Base-by-base conservation (phyloP, 768 basidiomycete species). In the Tylopilus sp. region DNA sequence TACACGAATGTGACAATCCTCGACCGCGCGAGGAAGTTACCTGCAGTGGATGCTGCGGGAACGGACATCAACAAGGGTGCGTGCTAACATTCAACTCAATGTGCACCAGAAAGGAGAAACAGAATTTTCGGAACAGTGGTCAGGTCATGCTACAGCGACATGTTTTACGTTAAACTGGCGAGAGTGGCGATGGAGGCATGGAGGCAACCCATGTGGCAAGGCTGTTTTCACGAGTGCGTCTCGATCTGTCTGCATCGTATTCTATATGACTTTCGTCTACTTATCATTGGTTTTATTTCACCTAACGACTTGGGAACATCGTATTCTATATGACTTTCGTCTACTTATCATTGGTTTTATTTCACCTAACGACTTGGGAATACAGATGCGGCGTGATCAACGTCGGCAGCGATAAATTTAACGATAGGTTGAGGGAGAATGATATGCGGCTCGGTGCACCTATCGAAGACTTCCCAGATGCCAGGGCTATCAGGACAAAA, bases 11-110 rank as follows among this genome's bases (percentile, higher is more conserved):
- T 96, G 56, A 89, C 83, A 1, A 71, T 97, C 8, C 74, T 96
- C 45, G 94, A 96, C 65, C 79, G 85, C 57, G 81, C 89, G 8
- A 62, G 65, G 1, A 71, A 72, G 3, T 64, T 95, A 4, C 94
- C 94, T 4, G 91, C 94, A 1, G 79, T 82, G 3, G 93, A 96
- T 64, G 90, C 87, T 10, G 89, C 93, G 1, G 81, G 81, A 53
- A 78, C 78, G 1, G 84, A 80, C 58, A 66, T 80, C 29, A 80
- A 70, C 71, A 79, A 65, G 64, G 57, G 64, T 63, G 19, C 10
- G 58, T 63, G 19, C 17, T 19, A 1, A 19, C 7, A 25, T 14
- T 10, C 26, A 45, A 14, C 31, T 37, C 19, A 1, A 8, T 36
- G 34, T 2, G 19, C n/a, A 19, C n/a, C n/a, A 11, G 7, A 37